Conservation (phyloP, 1,284 basidiomycete species). For the Puccinia hordei region DNA sequence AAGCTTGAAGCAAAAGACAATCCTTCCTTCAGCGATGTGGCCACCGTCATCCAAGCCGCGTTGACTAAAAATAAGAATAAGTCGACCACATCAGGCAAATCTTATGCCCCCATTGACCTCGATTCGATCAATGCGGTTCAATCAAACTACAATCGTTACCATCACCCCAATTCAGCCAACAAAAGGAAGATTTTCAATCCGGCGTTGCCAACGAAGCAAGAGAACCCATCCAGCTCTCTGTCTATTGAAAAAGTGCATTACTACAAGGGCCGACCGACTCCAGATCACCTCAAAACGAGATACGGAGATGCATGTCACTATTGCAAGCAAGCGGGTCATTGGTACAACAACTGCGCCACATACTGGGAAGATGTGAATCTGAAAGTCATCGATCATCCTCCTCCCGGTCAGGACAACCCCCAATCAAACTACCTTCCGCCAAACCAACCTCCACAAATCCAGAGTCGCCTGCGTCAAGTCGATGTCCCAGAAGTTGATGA, state of each 20-base stretch:
- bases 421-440: not conserved
- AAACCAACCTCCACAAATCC: not conserved
- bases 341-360: not conserved
- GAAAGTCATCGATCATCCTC: not conserved
- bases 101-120: not conserved
- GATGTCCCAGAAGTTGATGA: not conserved
- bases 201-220: not conserved
- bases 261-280: not conserved
- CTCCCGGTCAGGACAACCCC: not conserved
- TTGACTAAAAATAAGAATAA: no score
- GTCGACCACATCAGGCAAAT: no score
- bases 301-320: not conserved
- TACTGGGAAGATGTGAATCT: not conserved
- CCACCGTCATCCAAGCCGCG: no score
- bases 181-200: no score
- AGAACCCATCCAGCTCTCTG: not conserved
- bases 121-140: not conserved
- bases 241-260: not conserved
- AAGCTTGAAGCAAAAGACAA: no score
- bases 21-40: no score
- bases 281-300: not conserved
- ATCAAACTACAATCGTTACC: not conserved
- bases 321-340: not conserved
- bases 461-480: not conserved
- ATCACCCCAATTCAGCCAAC: not conserved